Base-by-base conservation (phyloP, 257 asterid species). In the Nicotiana noctiflora region DNA sequence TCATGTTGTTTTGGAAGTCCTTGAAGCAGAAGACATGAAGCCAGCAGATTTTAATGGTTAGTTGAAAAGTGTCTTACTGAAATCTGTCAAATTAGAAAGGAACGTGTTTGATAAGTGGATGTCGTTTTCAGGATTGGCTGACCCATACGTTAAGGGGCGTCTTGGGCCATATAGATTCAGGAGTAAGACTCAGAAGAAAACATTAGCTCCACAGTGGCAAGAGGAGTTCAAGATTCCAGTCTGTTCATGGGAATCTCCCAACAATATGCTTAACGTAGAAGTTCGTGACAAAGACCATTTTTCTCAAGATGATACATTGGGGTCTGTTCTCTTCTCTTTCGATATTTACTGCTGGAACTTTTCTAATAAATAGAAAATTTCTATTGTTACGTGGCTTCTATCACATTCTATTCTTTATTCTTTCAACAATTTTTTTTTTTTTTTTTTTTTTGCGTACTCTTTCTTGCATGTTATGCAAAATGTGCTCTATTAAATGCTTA, bases 141-240 rank as follows among this genome's bases (percentile, higher is more conserved):
- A 96, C 85, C 99, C 99, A 18, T 96, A 91, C 66, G 93, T 96
- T 82, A 96, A 92, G 87, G 98, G 97, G 70, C 90, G 82, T 72
- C 83, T 96, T 80, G 99, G 99, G 57, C 93, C 94, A 19, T 92
- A 90, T 79, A 91, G 92, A 85, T 96, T 96, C 86, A 92, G 97
- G 84, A 90, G 98, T 18, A 92, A 87, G 90, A 92, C 87, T 46
- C 90, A 83, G 72, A 94, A 89, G 90, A 96, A 92, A 83, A 96
- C 97, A 68, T 85, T 93, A 77, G 34, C 93, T 62, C 99, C 99
- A 77, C 93, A 94, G 87, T 96, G 99, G 99, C 88, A 84, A 0
- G 99, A 96, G 86, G 98, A 96, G 85, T 96, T 93, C 87, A 96
- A 90, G 92, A 84, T 96, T 76, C 99, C 99, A 25, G 86, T 96